Evolutionary conservation across 352 stramenopile genomes (phyloP).

Genomic region (Phytophthora rubi): DNA sequence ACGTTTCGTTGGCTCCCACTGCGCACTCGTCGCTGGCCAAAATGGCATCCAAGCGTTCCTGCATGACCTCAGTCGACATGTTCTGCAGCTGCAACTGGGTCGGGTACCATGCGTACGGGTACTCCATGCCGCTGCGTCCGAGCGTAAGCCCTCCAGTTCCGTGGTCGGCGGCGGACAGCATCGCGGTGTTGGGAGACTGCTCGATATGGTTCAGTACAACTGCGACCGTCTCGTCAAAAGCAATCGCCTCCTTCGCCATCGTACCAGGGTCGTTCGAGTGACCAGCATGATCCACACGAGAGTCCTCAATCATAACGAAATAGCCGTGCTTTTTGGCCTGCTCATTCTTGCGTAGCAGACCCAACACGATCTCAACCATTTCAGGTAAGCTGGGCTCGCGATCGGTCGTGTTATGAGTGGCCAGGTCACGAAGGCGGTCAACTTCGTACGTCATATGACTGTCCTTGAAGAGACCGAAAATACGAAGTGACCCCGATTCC

Average conservation of each 20-base stretch:
- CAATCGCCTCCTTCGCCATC: slow-evolving; percentile 72
- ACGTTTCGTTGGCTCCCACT: slow-evolving; percentile 43
- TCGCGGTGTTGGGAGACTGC: slow-evolving; percentile 52
- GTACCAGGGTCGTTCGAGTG: slow-evolving; percentile 75
- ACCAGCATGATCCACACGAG: slow-evolving; percentile 68
- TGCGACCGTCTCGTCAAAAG: slow-evolving; percentile 72
- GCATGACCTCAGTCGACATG: slow-evolving; percentile 71
- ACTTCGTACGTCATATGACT: slow-evolving; percentile 79
- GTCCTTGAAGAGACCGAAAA: slow-evolving; percentile 69
- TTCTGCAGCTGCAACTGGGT: slow-evolving; percentile 54
- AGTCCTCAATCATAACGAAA: slow-evolving; percentile 80
- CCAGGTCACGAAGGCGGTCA: slow-evolving; percentile 55
- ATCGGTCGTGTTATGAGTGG: slow-evolving; percentile 39
- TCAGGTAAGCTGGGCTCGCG: slow-evolving; percentile 64
- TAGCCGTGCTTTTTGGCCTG: slow-evolving; percentile 75
- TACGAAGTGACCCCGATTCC: slow-evolving; percentile 52
- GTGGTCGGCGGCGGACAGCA: slow-evolving; percentile 69
- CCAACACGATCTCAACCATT: slow-evolving; percentile 68
- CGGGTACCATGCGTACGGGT: slow-evolving; percentile 60
- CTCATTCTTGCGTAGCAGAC: slow-evolving; percentile 70
- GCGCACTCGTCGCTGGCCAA: slow-evolving; percentile 45
- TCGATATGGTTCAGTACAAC: slow-evolving; percentile 65
- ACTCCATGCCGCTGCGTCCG: slow-evolving; percentile 37
- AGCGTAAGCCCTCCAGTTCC: slow-evolving; percentile 70
- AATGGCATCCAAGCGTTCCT: slow-evolving; percentile 41